Conservation (phyloP, 768 basidiomycete species). For the Agaricus blazei region DNA sequence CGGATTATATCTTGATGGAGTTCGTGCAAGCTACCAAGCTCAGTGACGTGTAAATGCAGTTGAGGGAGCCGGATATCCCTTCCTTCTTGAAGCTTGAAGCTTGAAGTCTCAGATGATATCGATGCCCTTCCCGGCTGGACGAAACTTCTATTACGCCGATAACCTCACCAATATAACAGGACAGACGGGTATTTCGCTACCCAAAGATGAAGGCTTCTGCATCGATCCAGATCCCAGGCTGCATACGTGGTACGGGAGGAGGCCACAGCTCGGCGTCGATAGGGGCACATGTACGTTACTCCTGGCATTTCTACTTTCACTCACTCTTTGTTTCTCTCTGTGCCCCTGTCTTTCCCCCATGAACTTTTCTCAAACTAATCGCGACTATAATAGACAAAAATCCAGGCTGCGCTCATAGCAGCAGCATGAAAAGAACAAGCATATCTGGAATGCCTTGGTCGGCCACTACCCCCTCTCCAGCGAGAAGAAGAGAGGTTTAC, state of each 20-base stretch:
- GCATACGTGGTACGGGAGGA: constrained; percentile 45
- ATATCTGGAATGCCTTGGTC: constrained; percentile 44
- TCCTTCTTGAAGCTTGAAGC: no score
- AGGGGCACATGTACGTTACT: constrained; percentile 47
- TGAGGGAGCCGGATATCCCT: no score
- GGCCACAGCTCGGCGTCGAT: constrained; percentile 41
- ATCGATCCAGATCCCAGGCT: constrained; percentile 39
- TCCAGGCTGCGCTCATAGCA: constrained; percentile 35
- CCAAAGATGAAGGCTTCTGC: constrained; percentile 35
- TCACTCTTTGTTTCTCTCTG: no score
- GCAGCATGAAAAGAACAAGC: constrained; percentile 43
- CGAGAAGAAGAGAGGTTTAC: constrained; percentile 37
- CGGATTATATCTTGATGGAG: constrained; percentile 12
- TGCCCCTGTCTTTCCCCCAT: not conserved
- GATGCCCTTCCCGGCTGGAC: constrained; percentile 19
- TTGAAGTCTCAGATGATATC: no score
- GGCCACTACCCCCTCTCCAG: constrained; percentile 38
- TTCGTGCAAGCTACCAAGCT: no score
- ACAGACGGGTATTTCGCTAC: constrained; percentile 28
- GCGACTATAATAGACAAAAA: constrained; percentile 34
- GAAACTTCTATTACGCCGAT: constrained; percentile 34
- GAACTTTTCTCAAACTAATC: constrained; percentile 20
- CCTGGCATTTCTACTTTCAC: constrained; percentile 22
- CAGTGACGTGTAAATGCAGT: no score
- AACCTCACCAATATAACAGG: constrained; percentile 37